phyloP scores from a whole-genome alignment of 768 basidiomycete species.

The Sporobolomyces pararoseus region DNA sequence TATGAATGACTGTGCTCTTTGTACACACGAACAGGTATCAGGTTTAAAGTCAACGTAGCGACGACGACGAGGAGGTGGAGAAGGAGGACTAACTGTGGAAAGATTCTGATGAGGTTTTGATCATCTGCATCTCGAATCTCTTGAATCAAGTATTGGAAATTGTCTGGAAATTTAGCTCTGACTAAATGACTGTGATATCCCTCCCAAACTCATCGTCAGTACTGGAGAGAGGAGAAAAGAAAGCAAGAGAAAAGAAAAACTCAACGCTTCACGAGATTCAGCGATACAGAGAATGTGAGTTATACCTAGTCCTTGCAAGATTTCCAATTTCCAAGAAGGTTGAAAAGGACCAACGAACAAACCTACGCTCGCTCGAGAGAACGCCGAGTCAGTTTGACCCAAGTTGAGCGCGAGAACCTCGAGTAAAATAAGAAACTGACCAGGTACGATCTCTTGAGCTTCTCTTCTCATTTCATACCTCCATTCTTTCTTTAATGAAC shows the following conservation, averaged over 20 bases:
- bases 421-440: conserved; percentile 47
- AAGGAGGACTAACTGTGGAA: conserved; percentile 62
- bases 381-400: background rate
- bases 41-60: too few species aligned
- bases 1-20: conserved; percentile 44
- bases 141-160: conserved; percentile 71
- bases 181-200: conserved; percentile 64
- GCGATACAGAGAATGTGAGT: conserved; percentile 68
- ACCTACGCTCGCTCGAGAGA: conserved; percentile 53
- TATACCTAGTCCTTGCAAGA: conserved; percentile 62
- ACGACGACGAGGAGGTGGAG: background rate
- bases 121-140: conserved; percentile 90
- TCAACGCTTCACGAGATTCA: conserved; percentile 40
- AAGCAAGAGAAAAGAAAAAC: background rate
- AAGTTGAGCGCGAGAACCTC: background rate
- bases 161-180: conserved; percentile 72
- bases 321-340: conserved; percentile 74
- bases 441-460: conserved; percentile 70
- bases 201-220: too few species aligned
- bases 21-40: background rate
- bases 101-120: conserved; percentile 86
- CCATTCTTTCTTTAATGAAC: conserved; percentile 42
- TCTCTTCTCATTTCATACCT: conserved; percentile 96
- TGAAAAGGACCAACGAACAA: conserved; percentile 82
- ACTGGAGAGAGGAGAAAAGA: background rate